A percentile compares a stretch with the other conserved stretches of the same genome.
Conservation (phyloP, 768 basidiomycete species). For the Clathrus columnatus region DNA sequence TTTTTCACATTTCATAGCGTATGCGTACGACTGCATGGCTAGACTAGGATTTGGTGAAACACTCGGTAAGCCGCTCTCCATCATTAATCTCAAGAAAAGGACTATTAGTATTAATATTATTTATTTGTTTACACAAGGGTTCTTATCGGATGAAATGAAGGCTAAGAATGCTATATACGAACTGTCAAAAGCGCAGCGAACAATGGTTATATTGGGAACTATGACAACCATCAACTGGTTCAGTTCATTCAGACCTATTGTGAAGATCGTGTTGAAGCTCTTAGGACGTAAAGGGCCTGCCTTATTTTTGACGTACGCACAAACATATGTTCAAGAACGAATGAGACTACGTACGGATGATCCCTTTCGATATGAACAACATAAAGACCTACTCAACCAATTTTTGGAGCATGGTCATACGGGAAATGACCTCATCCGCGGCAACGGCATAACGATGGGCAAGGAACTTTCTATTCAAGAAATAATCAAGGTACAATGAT, state of each 20-base stretch:
- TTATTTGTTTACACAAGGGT: not conserved
- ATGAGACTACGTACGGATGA: not conserved
- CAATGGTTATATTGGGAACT: not conserved
- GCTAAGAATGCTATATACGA: not conserved
- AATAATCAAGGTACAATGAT: too few species aligned
- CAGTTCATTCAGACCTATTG: not conserved
- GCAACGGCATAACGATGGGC: too few species aligned
- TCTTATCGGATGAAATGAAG: not conserved
- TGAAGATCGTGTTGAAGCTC: not conserved
- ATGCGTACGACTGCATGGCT: slow-evolving; percentile 2
- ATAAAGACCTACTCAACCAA: slow-evolving; percentile 7
- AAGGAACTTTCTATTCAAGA: too few species aligned
- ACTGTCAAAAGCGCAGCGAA: not conserved
- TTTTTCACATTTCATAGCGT: not conserved
- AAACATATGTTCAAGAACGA: not conserved
- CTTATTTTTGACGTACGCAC: not conserved
- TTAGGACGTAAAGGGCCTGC: not conserved
- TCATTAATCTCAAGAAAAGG: not conserved
- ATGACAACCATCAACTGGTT: not conserved
- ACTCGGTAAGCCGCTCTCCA: not conserved
- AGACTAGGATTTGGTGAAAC: slow-evolving; percentile 2
- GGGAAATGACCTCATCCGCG: too few species aligned
- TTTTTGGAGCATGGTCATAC: not conserved
- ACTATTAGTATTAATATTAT: not conserved
- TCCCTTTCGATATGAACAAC: slow-evolving; percentile 1